Evolutionary conservation across 352 stramenopile species (phyloP).

Genomic region (Pythium phragmiticola): DNA sequence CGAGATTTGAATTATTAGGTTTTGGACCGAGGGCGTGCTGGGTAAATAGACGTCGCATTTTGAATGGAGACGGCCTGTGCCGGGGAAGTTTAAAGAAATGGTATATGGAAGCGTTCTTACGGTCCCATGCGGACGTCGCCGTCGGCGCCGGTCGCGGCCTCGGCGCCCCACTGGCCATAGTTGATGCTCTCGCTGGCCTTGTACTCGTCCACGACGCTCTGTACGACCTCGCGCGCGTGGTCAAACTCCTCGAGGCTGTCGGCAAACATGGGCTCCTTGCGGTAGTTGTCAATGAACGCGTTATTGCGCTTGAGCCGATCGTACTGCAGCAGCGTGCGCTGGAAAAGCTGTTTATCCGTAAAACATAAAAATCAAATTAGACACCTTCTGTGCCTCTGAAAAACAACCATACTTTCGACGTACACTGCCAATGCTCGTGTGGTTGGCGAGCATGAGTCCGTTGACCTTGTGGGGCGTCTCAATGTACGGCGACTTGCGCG

Average conservation of each 20-base stretch:
- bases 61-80: too few relatives aligned
- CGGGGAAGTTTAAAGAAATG: not conserved
- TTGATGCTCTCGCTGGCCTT: slow-evolving; percentile 77
- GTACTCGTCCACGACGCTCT: slow-evolving; percentile 85
- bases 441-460: slow-evolving; percentile 99
- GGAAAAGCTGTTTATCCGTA: slow-evolving; percentile 50
- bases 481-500: slow-evolving; percentile 96
- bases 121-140: slow-evolving; percentile 53
- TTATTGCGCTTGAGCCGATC: slow-evolving; percentile 97
- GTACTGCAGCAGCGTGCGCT: slow-evolving; percentile 95
- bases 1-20: not conserved
- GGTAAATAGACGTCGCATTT: slow-evolving; percentile 38
- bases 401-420: slow-evolving; percentile 9
- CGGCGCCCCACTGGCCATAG: slow-evolving; percentile 69
- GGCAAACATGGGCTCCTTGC: slow-evolving; percentile 97
- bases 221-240: slow-evolving; percentile 78
- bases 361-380: not conserved
- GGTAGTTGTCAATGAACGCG: slow-evolving; percentile 99
- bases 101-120: not conserved
- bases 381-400: not conserved
- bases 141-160: slow-evolving; percentile 16
- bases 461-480: slow-evolving; percentile 96
- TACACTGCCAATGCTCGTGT: slow-evolving; percentile 95
- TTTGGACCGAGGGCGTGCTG: slow-evolving; percentile 2
- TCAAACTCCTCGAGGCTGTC: slow-evolving; percentile 87